phyloP scores from a whole-genome alignment of 2,329 filamentous ascomycete species.

The Fusarium dimerum region DNA sequence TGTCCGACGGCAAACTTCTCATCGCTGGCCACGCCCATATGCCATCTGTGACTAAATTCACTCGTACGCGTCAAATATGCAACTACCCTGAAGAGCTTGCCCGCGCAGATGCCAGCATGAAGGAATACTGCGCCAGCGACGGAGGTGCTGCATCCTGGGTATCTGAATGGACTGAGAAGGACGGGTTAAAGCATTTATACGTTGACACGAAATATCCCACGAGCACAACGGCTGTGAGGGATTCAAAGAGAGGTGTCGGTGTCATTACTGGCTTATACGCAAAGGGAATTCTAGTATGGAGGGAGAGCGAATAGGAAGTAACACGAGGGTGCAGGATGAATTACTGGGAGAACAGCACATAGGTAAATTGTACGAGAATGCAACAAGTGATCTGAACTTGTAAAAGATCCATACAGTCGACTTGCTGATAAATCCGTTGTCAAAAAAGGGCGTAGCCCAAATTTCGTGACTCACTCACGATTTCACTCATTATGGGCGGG shows the following conservation, averaged over 20 bases:
- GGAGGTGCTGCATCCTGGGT: slow-evolving; percentile 30
- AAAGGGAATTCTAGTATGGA: slow-evolving; percentile 36
- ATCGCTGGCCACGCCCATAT: slow-evolving; percentile 43
- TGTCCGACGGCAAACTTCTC: slow-evolving; percentile 33
- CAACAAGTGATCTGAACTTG: too few species aligned
- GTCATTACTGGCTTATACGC: slow-evolving; percentile 41
- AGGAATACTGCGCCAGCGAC: neutral
- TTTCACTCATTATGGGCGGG: too few species aligned
- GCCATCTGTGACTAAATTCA: slow-evolving; percentile 33
- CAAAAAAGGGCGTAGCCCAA: too few species aligned
- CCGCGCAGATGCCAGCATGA: slow-evolving; percentile 10
- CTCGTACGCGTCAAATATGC: slow-evolving; percentile 36
- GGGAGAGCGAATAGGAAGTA: slow-evolving; percentile 1
- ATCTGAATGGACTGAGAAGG: slow-evolving; percentile 36
- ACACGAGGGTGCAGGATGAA: too few species aligned
- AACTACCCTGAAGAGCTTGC: slow-evolving; percentile 30
- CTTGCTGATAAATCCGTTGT: too few species aligned
- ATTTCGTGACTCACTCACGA: too few species aligned
- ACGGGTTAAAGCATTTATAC: slow-evolving; percentile 37
- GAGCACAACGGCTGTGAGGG: slow-evolving; percentile 36
- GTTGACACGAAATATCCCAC: slow-evolving; percentile 35
- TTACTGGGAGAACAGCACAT: too few species aligned
- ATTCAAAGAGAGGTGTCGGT: slow-evolving; percentile 32
- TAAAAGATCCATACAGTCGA: too few species aligned
- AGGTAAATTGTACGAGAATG: too few species aligned